Evolutionary conservation across 2,329 filamentous ascomycete genomes (phyloP), one percentile per base, ranked within the genome.

Genomic region (Cercospora sesami): DNA sequence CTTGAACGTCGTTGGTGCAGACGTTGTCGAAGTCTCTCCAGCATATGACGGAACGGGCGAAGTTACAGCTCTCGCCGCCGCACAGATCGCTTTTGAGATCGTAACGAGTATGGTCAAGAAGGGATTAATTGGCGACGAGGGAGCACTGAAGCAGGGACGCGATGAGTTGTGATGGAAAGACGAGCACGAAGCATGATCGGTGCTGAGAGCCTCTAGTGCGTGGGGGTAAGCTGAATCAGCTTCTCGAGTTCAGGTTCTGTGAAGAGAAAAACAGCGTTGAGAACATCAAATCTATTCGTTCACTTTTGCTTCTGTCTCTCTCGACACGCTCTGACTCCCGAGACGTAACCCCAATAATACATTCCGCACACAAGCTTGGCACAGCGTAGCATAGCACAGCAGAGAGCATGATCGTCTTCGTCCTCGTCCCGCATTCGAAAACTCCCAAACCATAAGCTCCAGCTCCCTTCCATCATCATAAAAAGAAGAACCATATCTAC

Each of bases 21-120:
- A 97, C 80, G 87, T 97, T 60, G 94, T 97, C 5, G 94, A 97
- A 83, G 92, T 96, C 8, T 88, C 90, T 53, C 93, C 93, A 0
- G 91, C 91, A 12, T 97, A 96, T 77, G 92, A 97, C 82, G 90
- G 90, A 10, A 82, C 82, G 6, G 91, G 89, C 1, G 93, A 96
- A 82, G 90, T 89, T 75, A 97, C 93, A 45, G 91, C 92, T 12
- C 80, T 96, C 71, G 92, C 92, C 16, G 93, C 88, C 2, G 92
- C 92, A 48, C 93, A 96, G 84, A 86, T 96, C 45, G 91, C 88
- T 0, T 96, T 90, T 78, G 93, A 96, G 82, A 86, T 96, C n/a
- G 79, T 96, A 77, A 96, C 90, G 45, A 91, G 85, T 68, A 89
- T 91, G 80, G 89, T 90, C 6, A 90, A 87, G 81, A 86, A 80